Conservation (phyloP, 139 green algal species). For the Micromonas pusilla region DNA sequence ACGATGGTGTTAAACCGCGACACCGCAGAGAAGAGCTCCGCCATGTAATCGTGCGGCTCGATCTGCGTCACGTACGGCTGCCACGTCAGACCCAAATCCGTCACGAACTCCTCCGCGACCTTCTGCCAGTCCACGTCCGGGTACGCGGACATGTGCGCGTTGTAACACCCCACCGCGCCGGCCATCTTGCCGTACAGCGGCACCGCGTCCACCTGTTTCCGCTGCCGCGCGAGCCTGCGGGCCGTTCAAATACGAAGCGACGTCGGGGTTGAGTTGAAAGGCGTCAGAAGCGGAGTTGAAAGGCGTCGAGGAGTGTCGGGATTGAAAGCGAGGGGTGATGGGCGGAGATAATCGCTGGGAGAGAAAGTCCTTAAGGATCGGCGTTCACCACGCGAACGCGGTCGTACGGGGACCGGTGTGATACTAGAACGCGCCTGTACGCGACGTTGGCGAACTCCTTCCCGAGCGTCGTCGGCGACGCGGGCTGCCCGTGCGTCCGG, state of each 20-base stretch:
- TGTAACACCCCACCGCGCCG: constrained; percentile 99
- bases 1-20: constrained; percentile 94
- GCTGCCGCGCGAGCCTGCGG: constrained; percentile 62
- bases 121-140: constrained; percentile 84
- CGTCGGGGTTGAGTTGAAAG: no score
- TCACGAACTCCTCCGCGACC: constrained; percentile 72
- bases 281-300: no score
- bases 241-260: no score
- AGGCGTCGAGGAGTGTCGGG: no score
- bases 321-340: no score
- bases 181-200: constrained; percentile 84
- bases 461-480: constrained; percentile 93
- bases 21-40: constrained; percentile 80
- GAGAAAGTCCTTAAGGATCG: no score
- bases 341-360: no score
- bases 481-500: constrained; percentile 95
- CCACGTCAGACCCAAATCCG: constrained; percentile 63
- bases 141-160: constrained; percentile 93
- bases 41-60: constrained; percentile 99
- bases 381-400: no score
- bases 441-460: constrained; percentile 97
- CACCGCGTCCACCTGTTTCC: constrained; percentile 55
- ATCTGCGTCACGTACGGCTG: constrained; percentile 91
- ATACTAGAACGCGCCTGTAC: no score
- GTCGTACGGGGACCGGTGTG: no score